Evolutionary conservation across 352 stramenopile genomes (phyloP).

Genomic region (Phytopythium aichiense): DNA sequence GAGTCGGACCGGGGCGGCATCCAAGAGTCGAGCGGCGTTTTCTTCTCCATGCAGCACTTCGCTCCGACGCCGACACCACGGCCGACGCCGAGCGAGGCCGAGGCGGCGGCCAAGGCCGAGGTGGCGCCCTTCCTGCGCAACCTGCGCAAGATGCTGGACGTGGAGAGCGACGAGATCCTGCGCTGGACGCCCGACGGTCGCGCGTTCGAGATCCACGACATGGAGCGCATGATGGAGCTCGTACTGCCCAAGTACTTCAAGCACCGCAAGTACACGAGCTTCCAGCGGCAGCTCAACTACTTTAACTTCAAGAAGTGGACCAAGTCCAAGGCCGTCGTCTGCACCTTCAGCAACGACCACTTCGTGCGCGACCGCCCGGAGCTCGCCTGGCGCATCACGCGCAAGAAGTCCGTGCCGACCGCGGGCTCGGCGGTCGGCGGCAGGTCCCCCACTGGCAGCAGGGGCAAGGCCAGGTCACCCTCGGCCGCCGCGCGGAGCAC

Average conservation of each 20-base stretch:
- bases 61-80: no score
- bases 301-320: conserved; percentile 87
- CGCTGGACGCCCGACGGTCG: conserved; percentile 46
- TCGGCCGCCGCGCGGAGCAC: not conserved
- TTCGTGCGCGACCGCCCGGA: conserved; percentile 60
- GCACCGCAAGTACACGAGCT: conserved; percentile 92
- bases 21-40: no score
- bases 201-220: conserved; percentile 70
- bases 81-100: not conserved
- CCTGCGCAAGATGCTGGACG: conserved; percentile 54
- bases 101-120: conserved; percentile 25
- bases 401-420: conserved; percentile 49
- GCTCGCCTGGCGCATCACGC: conserved; percentile 52
- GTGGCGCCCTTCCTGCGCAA: conserved; percentile 66
- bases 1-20: no score
- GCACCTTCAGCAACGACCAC: conserved; percentile 71
- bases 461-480: not conserved
- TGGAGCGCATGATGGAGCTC: conserved; percentile 53
- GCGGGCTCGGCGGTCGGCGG: conserved; percentile 6
- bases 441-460: not conserved
- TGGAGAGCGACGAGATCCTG: conserved; percentile 36
- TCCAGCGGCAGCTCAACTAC: conserved; percentile 94
- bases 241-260: conserved; percentile 94
- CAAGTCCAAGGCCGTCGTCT: conserved; percentile 64
- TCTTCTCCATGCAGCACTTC: no score